Percentiles rank a stretch among this genome's conserved stretches.
Conservation (phyloP, 2,329 filamentous ascomycete genomes). For the Penicillium aurantiogriseum region DNA sequence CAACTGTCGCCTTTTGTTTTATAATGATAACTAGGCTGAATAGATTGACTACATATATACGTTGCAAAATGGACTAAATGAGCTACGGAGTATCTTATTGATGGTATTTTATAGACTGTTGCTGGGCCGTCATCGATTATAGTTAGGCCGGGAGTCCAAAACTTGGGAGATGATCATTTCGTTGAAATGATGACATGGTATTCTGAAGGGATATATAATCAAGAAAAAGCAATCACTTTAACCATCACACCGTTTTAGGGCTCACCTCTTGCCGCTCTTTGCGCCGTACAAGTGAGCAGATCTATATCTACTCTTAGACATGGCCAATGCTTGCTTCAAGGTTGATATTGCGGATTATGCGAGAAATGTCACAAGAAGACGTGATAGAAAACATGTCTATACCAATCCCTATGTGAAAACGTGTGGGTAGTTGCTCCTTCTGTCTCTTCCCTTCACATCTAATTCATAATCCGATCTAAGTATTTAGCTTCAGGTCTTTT, state of each 20-base stretch:
- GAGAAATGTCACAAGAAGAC: neutral
- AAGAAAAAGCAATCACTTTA: neutral
- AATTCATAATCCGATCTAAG: neutral
- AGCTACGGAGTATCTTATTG: neutral
- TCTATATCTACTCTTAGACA: too few species aligned
- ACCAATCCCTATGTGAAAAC: too few species aligned
- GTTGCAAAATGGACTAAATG: neutral
- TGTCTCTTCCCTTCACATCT: neutral
- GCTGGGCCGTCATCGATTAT: neutral
- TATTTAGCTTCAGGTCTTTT: neutral
- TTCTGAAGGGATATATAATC: neutral
- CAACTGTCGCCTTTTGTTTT: conserved; percentile 14
- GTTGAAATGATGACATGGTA: neutral
- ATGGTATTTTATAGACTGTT: neutral
- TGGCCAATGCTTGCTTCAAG: neutral
- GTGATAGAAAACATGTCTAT: too few species aligned
- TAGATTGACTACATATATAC: too few species aligned
- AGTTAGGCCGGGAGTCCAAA: neutral
- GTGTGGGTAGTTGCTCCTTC: neutral
- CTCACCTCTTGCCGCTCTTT: neutral
- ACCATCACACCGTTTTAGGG: neutral
- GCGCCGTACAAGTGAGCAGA: too few species aligned
- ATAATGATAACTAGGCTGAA: neutral
- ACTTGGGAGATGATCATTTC: neutral
- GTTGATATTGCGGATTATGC: neutral